These are phyloP conservation scores for Diaporthe amygdali DNA, from an alignment of 2,329 filamentous ascomycete genomes.

Conservation along the genomic window DNA sequence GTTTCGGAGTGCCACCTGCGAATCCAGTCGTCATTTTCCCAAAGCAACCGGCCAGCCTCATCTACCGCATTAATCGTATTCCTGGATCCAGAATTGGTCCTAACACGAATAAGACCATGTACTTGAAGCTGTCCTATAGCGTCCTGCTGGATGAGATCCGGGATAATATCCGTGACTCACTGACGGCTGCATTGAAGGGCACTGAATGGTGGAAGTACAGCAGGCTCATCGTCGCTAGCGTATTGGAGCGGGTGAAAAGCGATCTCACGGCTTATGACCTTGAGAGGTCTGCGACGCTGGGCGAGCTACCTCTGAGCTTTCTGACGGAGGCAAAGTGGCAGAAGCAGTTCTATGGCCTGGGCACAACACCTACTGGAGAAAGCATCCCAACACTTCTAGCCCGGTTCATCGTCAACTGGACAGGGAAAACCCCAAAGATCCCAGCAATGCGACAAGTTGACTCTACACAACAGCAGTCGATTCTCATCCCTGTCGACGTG, in stretches of 20 bases:
- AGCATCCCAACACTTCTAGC: conserved; percentile 36
- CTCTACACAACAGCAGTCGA: conserved; percentile 58
- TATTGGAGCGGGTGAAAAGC: conserved; percentile 49
- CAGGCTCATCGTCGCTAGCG: conserved; percentile 49
- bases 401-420: conserved; percentile 44
- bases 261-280: conserved; percentile 56
- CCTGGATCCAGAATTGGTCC: conserved; percentile 34
- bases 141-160: conserved; percentile 78
- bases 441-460: conserved; percentile 36
- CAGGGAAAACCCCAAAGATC: conserved; percentile 39
- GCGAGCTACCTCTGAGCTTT: conserved; percentile 54
- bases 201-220: conserved; percentile 51
- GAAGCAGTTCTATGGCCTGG: conserved; percentile 55
- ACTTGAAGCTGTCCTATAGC: conserved; percentile 76
- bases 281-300: conserved; percentile 60
- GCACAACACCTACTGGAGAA: conserved; percentile 33
- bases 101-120: conserved; percentile 55
- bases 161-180: conserved; percentile 47
- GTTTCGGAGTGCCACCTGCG: conserved; percentile 60
- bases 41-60: conserved; percentile 78
- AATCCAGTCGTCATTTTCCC: conserved; percentile 72
- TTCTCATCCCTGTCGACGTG: conserved; percentile 89
- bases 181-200: conserved; percentile 45
- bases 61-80: conserved; percentile 78
- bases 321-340: conserved; percentile 54